phyloP scores from a whole-genome alignment of 202 grass and related monocot genomes.

The Panicum virgatum region DNA sequence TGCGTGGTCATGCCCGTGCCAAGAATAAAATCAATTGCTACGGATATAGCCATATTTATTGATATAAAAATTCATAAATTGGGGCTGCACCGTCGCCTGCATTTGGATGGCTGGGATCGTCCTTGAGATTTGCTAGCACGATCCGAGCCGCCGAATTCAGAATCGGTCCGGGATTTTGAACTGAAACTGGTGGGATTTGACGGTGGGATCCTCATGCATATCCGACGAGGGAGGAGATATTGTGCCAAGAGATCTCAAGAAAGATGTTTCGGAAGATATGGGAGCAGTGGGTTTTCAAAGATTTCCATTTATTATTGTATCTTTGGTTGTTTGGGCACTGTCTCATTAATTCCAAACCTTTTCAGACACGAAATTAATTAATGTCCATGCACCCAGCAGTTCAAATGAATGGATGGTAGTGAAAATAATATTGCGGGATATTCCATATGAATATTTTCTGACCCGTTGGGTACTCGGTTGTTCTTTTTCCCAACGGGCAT shows the following conservation, averaged over 20 bases:
- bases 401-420: neutral
- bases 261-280: neutral
- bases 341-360: neutral
- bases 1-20: neutral
- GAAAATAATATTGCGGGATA: constrained; percentile 1
- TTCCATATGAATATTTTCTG: neutral
- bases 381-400: neutral
- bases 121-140: too few species aligned
- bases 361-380: neutral
- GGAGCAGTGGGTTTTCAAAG: too few species aligned
- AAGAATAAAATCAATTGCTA: neutral
- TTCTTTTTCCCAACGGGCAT: neutral
- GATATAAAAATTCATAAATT: neutral
- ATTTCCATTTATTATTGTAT: neutral
- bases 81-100: neutral
- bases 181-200: neutral
- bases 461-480: neutral
- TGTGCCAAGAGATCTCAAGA: neutral
- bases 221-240: neutral
- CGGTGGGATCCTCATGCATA: neutral
- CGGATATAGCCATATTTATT: neutral
- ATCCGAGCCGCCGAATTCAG: neutral
- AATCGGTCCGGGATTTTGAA: neutral
- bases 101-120: neutral
- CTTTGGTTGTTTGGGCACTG: neutral